Percentiles rank a stretch among this genome's conserved stretches.
Evolutionary conservation across 1,139 yeast genomes (phyloP).

Genomic region (Taiozyma sp.): DNA sequence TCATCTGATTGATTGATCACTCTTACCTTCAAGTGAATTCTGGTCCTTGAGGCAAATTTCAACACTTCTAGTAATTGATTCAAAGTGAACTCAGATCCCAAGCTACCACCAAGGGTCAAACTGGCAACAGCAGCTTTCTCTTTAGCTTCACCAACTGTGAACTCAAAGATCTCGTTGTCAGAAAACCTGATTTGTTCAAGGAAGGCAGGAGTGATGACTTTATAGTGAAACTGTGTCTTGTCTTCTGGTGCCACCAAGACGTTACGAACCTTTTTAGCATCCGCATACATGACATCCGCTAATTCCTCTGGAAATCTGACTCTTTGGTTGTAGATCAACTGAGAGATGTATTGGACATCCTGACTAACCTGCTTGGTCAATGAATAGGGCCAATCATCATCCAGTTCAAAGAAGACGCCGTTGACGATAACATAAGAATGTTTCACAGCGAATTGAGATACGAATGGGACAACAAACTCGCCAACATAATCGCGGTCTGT

Average conservation of each 20-base stretch:
- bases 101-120: constrained; percentile 55
- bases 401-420: constrained; percentile 53
- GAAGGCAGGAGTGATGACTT: constrained; percentile 29
- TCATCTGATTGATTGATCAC: constrained; percentile 26
- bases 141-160: constrained; percentile 12
- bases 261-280: constrained; percentile 27
- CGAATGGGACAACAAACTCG: constrained; percentile 26
- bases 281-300: constrained; percentile 14
- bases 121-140: constrained; percentile 26
- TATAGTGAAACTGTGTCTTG: constrained; percentile 28
- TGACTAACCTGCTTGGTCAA: constrained; percentile 31
- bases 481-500: constrained; percentile 21
- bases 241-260: constrained; percentile 31
- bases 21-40: constrained; percentile 32
- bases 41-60: constrained; percentile 15
- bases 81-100: constrained; percentile 31
- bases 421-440: constrained; percentile 59
- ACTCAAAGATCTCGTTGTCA: constrained; percentile 16
- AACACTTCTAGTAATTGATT: constrained; percentile 40
- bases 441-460: constrained; percentile 37
- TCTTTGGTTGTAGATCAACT: constrained; percentile 24
- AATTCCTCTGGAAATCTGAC: constrained; percentile 28
- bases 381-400: constrained; percentile 37
- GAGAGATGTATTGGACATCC: constrained; percentile 27
- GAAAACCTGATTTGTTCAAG: constrained; percentile 21